Base-by-base conservation (phyloP, 331 rosid genomes). In the Rhamnella rubrinervis region DNA sequence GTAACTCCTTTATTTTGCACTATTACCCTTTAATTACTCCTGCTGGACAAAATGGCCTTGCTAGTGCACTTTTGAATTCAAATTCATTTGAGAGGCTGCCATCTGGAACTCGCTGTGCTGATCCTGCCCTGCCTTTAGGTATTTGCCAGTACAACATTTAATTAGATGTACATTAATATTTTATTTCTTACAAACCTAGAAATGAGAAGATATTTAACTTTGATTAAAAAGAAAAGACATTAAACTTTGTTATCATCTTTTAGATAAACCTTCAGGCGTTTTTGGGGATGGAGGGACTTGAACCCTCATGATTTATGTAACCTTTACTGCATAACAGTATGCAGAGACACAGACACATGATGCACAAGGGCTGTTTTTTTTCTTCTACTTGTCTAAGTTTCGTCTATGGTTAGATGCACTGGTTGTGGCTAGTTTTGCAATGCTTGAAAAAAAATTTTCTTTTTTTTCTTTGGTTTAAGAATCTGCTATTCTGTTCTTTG, bases 91-190 rank as follows among this genome's bases (percentile, higher is more conserved):
- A 91, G 66, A 87, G 96, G 78, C 86, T 95, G 71, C 97, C 99
- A 46, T 84, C 87, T 0, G 97, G 97, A 62, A 86, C 97, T 61
- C 99, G 93, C 58, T 78, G 89, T 83, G 99, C 96, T 46, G 97
- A 95, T 80, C 93, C 97, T 15, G 92, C 96, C 63, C 77, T 95
- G 66, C 99, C 99, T 76, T 95, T 70, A 89, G 99, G 99, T 91
- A 75, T 47, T 78, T 70, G 40, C 68, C 66, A 25, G 65, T 73
- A 49, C 64, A 71, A 53, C 52, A 49, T 66, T 37, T 62, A 70
- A 63, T 38, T 23, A 61, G 47, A 46, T 39, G 59, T 47, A 10
- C 28, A 23, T 57, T 46, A 65, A 40, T 50, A 16, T 51, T 59
- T 38, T 55, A 7, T 55, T 21, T 37, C 5, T 4, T 26, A 31